Evolutionary conservation across 2,329 filamentous ascomycete genomes (phyloP).

Genomic region (Rugonectria rugulosa): DNA sequence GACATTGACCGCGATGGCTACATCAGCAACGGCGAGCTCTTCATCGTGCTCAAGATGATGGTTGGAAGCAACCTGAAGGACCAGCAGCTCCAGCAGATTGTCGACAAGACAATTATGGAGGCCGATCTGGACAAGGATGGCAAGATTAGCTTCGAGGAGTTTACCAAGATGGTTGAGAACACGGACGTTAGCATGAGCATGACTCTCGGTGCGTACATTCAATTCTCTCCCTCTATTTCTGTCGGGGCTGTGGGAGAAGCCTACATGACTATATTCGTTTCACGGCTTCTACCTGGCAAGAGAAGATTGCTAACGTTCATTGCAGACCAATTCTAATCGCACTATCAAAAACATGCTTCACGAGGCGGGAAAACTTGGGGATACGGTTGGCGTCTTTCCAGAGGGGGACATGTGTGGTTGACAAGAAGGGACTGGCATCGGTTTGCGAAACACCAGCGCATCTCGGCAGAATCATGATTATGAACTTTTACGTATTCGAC

Average conservation of each 20-base stretch:
- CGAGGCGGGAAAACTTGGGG: constrained; percentile 7
- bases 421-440: constrained; percentile 12
- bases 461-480: constrained; percentile 36
- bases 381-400: constrained; percentile 6
- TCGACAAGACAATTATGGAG: constrained; percentile 99
- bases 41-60: constrained; percentile 99
- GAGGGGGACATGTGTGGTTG: constrained; percentile 12
- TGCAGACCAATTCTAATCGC: constrained; percentile 35
- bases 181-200: constrained; percentile 82
- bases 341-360: constrained; percentile 7
- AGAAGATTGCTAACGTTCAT: constrained; percentile 17
- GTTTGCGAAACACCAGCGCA: constrained; percentile 30
- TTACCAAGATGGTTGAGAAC: constrained; percentile 98
- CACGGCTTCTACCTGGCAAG: not conserved
- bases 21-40: constrained; percentile 98
- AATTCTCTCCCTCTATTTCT: not conserved
- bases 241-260: not conserved
- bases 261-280: not conserved
- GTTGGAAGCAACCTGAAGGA: constrained; percentile 99
- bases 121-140: constrained; percentile 95
- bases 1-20: constrained; percentile 98
- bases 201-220: constrained; percentile 66
- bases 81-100: constrained; percentile 98
- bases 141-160: constrained; percentile 99
- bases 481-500: constrained; percentile 36